Conservation (phyloP, 768 basidiomycete genomes). For the Amanita phalloides region DNA sequence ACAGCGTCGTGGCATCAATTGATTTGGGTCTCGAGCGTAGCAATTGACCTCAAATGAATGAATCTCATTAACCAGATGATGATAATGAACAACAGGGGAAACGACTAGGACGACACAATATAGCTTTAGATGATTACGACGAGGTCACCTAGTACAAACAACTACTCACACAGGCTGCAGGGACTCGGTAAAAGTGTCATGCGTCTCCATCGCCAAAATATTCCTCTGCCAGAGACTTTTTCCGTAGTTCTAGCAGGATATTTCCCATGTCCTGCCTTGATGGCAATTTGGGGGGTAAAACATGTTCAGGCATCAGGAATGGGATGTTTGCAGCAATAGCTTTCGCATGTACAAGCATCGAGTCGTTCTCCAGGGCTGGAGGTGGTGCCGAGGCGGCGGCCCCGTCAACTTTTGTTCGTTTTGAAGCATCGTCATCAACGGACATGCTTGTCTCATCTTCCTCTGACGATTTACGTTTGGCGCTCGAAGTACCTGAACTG, state of each 20-base stretch:
- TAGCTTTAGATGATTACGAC: not conserved
- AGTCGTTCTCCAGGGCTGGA: conserved; percentile 16
- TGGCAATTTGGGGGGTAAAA: conserved; percentile 70
- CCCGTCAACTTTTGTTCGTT: conserved; percentile 21
- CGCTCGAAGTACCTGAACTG: conserved; percentile 13
- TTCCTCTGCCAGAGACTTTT: conserved; percentile 76
- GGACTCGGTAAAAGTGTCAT: conserved; percentile 5
- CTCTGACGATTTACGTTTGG: conserved; percentile 49
- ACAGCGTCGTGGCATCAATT: too few species aligned
- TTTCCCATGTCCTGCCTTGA: conserved; percentile 70
- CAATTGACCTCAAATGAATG: not conserved
- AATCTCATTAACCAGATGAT: not conserved
- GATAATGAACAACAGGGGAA: not conserved
- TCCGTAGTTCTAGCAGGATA: conserved; percentile 64
- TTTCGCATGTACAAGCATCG: conserved; percentile 31
- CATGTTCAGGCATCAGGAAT: conserved; percentile 62
- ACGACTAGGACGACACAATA: not conserved
- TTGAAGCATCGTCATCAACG: conserved; percentile 19
- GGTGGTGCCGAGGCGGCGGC: conserved; percentile 10
- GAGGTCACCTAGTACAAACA: not conserved
- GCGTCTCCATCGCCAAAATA: conserved; percentile 34
- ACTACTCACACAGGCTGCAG: not conserved
- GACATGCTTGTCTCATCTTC: conserved; percentile 32
- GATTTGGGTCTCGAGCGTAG: too few species aligned
- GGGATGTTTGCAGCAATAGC: conserved; percentile 62